These are phyloP conservation scores for Diplodia scrobiculata DNA, from an alignment of 2,329 filamentous ascomycete genomes.

Conservation along the genomic window DNA sequence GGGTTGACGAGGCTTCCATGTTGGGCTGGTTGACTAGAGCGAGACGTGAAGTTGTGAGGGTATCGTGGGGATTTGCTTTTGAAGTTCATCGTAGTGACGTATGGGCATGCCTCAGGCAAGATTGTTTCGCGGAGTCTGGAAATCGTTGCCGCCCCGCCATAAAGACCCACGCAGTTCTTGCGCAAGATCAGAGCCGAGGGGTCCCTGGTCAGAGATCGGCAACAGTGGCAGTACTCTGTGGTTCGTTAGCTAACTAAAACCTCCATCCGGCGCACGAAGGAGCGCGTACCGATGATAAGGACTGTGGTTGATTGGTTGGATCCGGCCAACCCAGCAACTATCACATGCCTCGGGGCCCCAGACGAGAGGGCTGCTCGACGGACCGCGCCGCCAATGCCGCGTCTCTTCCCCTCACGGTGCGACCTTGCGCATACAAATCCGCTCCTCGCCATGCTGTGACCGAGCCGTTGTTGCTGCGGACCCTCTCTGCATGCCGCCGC, in stretches of 20 bases:
- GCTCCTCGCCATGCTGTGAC: slow-evolving; percentile 14
- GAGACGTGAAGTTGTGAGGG: neutral
- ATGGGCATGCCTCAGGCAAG: neutral
- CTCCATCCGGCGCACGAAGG: neutral
- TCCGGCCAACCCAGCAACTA: neutral
- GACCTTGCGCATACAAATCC: slow-evolving; percentile 7
- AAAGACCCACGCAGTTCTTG: neutral
- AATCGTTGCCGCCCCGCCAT: neutral
- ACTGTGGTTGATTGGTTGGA: neutral
- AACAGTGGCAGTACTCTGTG: neutral
- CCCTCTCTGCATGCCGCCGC: slow-evolving; percentile 1
- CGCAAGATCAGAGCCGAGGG: neutral
- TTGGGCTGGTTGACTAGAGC: neutral
- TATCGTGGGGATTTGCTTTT: neutral
- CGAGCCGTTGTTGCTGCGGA: slow-evolving; percentile 11
- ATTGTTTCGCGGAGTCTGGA: neutral
- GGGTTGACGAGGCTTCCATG: neutral
- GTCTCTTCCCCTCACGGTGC: slow-evolving; percentile 21
- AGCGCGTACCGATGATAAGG: neutral
- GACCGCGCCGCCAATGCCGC: slow-evolving; percentile 18
- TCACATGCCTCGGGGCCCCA: slow-evolving; percentile 26
- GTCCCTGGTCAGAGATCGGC: neutral
- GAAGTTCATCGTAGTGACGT: neutral
- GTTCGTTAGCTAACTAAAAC: neutral
- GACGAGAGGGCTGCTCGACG: neutral